Evolutionary conservation across 73 alveolate genomes (phyloP).

Genomic region (Blepharisma stoltei): DNA sequence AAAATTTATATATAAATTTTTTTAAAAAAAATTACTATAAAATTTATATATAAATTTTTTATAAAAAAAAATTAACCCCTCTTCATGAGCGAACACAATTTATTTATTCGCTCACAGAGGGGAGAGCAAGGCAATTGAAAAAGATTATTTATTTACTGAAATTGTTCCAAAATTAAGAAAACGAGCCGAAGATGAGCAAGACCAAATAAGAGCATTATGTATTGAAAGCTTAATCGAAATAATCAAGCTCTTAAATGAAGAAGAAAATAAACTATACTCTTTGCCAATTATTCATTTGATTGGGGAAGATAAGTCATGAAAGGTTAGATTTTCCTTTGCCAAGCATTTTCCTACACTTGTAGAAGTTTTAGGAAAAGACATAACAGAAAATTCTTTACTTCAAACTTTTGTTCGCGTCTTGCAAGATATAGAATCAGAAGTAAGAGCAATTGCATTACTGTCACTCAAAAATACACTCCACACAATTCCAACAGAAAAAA

Average conservation of each 20-base stretch:
- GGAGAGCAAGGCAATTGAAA: conserved; percentile 81
- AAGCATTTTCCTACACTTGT: conserved; percentile 92
- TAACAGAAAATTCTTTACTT: conserved; percentile 80
- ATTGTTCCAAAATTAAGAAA: conserved; percentile 83
- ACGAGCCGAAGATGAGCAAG: conserved; percentile 90
- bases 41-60: too few species aligned
- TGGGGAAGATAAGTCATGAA: conserved; percentile 97
- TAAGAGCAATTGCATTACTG: conserved; percentile 87
- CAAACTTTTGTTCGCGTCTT: conserved; percentile 83
- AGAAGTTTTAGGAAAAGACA: conserved; percentile 92
- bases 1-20: too few species aligned
- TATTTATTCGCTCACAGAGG: too few species aligned
- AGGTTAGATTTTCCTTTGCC: conserved; percentile 92
- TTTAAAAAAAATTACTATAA: too few species aligned
- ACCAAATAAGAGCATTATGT: conserved; percentile 89
- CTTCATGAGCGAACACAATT: too few species aligned
- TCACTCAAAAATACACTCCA: conserved; percentile 51
- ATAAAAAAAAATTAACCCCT: too few species aligned
- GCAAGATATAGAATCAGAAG: conserved; percentile 95
- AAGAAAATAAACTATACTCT: conserved; percentile 84
- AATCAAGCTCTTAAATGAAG: conserved; percentile 82
- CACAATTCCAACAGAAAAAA: conserved; percentile 66
- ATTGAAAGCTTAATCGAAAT: conserved; percentile 82
- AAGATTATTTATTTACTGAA: conserved; percentile 81
- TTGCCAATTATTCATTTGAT: conserved; percentile 85